A percentile compares a stretch with the other conserved stretches of the same genome.
Conservation (phyloP, 352 stramenopile species). For the Pythium sukuiense region DNA sequence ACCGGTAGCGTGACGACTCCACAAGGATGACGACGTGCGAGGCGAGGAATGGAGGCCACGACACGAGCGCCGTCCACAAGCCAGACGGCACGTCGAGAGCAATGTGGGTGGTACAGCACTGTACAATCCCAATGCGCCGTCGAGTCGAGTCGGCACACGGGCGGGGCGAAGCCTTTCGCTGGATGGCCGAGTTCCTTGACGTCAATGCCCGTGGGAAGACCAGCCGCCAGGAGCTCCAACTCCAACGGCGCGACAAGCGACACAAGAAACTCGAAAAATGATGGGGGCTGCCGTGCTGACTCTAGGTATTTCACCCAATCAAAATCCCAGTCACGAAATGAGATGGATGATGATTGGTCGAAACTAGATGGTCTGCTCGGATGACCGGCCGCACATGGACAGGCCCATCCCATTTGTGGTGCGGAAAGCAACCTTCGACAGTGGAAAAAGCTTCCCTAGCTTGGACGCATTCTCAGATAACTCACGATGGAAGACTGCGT, state of each 20-base stretch:
- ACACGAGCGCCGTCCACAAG: not conserved
- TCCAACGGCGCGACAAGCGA: slow-evolving; percentile 7
- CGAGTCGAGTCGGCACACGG: not conserved
- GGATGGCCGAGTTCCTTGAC: not conserved
- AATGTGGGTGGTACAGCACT: not conserved
- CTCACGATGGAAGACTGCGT: not conserved
- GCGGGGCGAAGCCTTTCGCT: not conserved
- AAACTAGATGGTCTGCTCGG: not conserved
- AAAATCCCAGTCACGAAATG: not conserved
- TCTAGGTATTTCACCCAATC: slow-evolving; percentile 1
- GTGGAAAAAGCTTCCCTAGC: not conserved
- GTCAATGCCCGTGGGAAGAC: not conserved
- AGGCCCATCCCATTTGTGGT: not conserved
- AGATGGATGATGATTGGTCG: not conserved
- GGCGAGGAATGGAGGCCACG: not conserved
- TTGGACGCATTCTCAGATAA: slow-evolving; percentile 1
- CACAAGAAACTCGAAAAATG: slow-evolving; percentile 3
- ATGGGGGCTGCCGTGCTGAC: not conserved
- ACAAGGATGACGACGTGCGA: not conserved
- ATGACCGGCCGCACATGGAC: slow-evolving; percentile 1
- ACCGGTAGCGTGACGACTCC: no score
- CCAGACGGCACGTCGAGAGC: not conserved
- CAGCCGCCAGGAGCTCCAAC: not conserved
- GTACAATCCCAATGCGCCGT: not conserved
- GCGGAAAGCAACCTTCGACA: not conserved